Evolutionary conservation across 176 grass and related monocot genomes (phyloP).

Genomic region (Paspalum vaginatum): DNA sequence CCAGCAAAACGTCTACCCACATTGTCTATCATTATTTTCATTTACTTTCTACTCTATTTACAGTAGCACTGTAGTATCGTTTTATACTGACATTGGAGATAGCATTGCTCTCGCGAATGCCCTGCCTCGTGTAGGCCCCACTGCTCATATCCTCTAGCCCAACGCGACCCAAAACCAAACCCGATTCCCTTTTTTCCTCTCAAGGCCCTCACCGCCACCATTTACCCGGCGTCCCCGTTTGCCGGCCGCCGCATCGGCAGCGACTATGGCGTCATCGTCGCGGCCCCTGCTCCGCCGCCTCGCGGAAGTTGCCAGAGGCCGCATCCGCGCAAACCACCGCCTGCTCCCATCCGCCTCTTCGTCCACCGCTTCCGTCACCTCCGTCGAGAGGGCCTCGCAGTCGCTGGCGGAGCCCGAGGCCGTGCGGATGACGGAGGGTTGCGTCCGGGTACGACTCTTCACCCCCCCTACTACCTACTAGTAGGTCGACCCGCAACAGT

Average conservation of each 20-base stretch:
- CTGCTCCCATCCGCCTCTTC: constrained; percentile 31
- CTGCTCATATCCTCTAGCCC: not conserved
- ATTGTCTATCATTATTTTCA: too few relatives aligned
- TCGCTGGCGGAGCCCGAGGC: constrained; percentile 19
- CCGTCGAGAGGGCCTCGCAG: not conserved
- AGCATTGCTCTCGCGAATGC: too few relatives aligned
- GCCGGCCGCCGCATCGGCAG: not conserved
- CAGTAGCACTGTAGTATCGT: too few relatives aligned
- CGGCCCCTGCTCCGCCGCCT: constrained; percentile 39
- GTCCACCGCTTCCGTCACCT: not conserved
- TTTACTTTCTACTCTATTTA: too few relatives aligned
- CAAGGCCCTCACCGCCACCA: not conserved
- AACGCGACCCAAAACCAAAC: not conserved
- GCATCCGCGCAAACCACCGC: constrained; percentile 37
- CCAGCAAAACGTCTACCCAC: too few relatives aligned
- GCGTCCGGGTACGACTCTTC: constrained; percentile 36
- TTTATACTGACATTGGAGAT: too few relatives aligned
- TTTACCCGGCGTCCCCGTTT: too few relatives aligned
- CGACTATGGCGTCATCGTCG: constrained; percentile 34
- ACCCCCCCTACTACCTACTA: not conserved
- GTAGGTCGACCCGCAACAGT: not conserved
- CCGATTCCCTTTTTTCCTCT: not conserved
- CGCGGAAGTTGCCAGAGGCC: not conserved
- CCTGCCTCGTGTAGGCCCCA: not conserved
- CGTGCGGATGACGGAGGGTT: constrained; percentile 48